phyloP scores from a whole-genome alignment of 2,329 filamentous ascomycete genomes.

The Lizonia empirigonia region DNA sequence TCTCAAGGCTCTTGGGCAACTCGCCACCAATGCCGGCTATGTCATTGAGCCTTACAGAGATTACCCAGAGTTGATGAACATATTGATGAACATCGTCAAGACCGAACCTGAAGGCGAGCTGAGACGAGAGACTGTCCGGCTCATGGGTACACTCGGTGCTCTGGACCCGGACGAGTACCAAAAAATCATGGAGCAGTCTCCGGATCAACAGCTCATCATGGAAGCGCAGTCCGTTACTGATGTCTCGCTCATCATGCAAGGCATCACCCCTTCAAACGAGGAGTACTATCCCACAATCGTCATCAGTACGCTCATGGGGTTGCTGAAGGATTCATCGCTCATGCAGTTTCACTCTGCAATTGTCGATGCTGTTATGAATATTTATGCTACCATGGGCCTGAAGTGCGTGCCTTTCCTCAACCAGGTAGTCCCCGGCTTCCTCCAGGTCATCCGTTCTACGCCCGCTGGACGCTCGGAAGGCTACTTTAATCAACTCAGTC shows the following conservation, averaged over 20 bases:
- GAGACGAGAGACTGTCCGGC: slow-evolving; percentile 91
- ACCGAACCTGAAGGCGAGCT: slow-evolving; percentile 86
- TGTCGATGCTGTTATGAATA: slow-evolving; percentile 98
- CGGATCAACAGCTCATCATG: slow-evolving; percentile 75
- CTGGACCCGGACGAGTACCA: slow-evolving; percentile 96
- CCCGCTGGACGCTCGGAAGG: slow-evolving; percentile 81
- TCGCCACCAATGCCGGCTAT: slow-evolving; percentile 96
- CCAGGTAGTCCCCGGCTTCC: slow-evolving; percentile 91
- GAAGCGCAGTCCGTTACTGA: slow-evolving; percentile 79
- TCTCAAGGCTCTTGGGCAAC: slow-evolving; percentile 84
- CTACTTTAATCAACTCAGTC: slow-evolving; percentile 95
- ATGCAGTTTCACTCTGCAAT: slow-evolving; percentile 90
- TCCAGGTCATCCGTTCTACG: slow-evolving; percentile 84
- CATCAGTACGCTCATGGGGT: slow-evolving; percentile 91
- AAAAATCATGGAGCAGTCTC: slow-evolving; percentile 87
- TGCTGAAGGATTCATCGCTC: slow-evolving; percentile 88
- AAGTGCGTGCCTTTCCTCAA: slow-evolving; percentile 96
- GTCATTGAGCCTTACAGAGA: slow-evolving; percentile 96
- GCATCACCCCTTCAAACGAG: slow-evolving; percentile 92
- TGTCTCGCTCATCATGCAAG: slow-evolving; percentile 97
- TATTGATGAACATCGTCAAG: slow-evolving; percentile 92
- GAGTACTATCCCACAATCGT: slow-evolving; percentile 99
- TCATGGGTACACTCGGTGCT: slow-evolving; percentile 94
- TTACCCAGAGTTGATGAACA: slow-evolving; percentile 89
- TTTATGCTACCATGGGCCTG: slow-evolving; percentile 93